Conservation (phyloP, 805 yeast genomes). For the Myxozyma neglecta region DNA sequence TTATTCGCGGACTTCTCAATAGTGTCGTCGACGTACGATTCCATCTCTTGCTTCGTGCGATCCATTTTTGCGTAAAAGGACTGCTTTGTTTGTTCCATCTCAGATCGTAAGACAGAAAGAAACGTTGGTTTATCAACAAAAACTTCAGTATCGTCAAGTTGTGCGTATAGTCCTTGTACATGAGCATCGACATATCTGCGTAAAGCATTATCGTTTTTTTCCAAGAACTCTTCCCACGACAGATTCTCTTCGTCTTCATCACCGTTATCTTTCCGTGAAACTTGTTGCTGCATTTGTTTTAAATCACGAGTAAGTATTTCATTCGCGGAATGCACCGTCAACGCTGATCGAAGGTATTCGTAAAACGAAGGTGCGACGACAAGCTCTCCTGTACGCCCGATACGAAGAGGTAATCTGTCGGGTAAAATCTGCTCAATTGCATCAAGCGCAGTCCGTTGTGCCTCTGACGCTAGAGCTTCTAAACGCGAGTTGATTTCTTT, state of each 20-base stretch:
- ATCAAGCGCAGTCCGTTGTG: conserved; percentile 18
- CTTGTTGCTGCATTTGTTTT: not conserved
- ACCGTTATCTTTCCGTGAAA: not conserved
- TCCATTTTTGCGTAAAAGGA: conserved; percentile 10
- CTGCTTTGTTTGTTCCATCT: conserved; percentile 11
- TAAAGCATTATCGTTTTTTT: conserved; percentile 4
- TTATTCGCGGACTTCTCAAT: not conserved
- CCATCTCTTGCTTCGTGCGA: conserved; percentile 12
- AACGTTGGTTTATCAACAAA: conserved; percentile 23
- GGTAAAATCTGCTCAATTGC: conserved; percentile 23
- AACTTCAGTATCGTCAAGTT: conserved; percentile 11
- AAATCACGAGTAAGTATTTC: not conserved
- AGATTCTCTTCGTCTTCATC: not conserved
- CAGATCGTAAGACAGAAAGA: conserved; percentile 20
- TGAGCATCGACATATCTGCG: conserved; percentile 14
- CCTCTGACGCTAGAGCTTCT: conserved; percentile 1
- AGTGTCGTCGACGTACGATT: not conserved
- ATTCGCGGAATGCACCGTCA: conserved; percentile 12
- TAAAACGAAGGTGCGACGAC: conserved; percentile 26
- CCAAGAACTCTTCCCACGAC: conserved; percentile 20
- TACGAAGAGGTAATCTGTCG: conserved; percentile 16
- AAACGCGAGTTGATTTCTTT: not conserved
- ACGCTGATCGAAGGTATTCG: conserved; percentile 20
- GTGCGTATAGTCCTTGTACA: conserved; percentile 8
- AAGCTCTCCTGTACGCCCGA: conserved; percentile 16